phyloP scores from a whole-genome alignment of 2,329 filamentous ascomycete genomes.

The Phaeosphaeriaceae sp. region DNA sequence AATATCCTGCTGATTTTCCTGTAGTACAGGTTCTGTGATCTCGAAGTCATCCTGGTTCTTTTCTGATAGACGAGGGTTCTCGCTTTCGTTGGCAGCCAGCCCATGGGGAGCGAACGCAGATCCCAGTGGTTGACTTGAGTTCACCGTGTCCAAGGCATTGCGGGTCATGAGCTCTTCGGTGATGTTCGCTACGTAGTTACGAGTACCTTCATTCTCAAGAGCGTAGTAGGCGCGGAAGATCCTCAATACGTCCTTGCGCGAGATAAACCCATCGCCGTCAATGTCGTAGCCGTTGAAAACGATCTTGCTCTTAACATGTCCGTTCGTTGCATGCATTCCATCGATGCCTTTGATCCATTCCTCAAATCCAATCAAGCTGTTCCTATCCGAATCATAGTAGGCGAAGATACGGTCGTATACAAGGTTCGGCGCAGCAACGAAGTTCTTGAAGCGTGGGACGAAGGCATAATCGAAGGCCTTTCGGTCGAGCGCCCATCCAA shows the following conservation, averaged over 20 bases:
- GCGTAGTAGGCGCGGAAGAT: slow-evolving; percentile 94
- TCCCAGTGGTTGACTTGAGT: slow-evolving; percentile 55
- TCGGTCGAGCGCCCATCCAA: slow-evolving; percentile 85
- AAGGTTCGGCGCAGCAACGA: slow-evolving; percentile 81
- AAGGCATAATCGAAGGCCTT: slow-evolving; percentile 92
- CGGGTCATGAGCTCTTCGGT: slow-evolving; percentile 76
- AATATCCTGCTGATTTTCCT: slow-evolving; percentile 32
- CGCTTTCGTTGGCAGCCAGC: slow-evolving; percentile 32
- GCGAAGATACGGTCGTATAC: slow-evolving; percentile 97
- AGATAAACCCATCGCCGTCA: slow-evolving; percentile 84
- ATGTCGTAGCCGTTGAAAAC: slow-evolving; percentile 92
- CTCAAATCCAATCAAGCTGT: slow-evolving; percentile 88
- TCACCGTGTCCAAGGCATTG: slow-evolving; percentile 48
- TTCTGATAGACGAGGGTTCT: slow-evolving; percentile 23
- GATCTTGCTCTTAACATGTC: slow-evolving; percentile 58
- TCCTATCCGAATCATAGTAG: slow-evolving; percentile 91
- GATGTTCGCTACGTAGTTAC: slow-evolving; percentile 78
- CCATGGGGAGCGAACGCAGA: slow-evolving; percentile 51
- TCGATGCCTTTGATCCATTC: slow-evolving; percentile 89
- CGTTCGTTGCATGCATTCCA: slow-evolving; percentile 58
- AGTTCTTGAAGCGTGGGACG: slow-evolving; percentile 80
- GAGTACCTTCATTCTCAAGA: slow-evolving; percentile 86
- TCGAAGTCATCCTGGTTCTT: slow-evolving; percentile 44
- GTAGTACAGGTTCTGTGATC: slow-evolving; percentile 34
- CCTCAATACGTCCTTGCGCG: slow-evolving; percentile 84